These are phyloP conservation scores for Alternaria consortialis DNA, from an alignment of 2,329 filamentous ascomycete genomes.

Conservation along the genomic window DNA sequence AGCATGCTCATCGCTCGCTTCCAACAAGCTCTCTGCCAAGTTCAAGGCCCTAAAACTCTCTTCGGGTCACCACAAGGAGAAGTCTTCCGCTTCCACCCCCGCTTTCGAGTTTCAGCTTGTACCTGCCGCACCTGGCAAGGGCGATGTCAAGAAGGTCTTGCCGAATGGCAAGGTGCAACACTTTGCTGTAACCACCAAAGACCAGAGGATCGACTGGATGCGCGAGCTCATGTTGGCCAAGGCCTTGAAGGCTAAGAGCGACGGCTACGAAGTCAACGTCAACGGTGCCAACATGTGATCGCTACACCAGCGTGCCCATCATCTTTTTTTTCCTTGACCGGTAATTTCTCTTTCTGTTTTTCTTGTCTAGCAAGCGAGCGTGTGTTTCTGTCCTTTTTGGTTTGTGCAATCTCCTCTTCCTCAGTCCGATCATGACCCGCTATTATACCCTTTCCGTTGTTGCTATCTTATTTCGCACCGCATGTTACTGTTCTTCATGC, in stretches of 20 bases:
- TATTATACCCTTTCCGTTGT: conserved; percentile 43
- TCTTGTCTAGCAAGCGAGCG: conserved; percentile 29
- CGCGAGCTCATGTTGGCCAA: conserved; percentile 90
- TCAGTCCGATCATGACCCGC: conserved; percentile 31
- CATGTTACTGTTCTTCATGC: conserved; percentile 15
- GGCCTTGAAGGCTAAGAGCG: conserved; percentile 82
- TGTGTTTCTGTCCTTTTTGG: conserved; percentile 18
- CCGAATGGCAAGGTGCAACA: conserved; percentile 81
- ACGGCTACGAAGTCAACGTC: conserved; percentile 82
- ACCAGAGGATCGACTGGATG: conserved; percentile 98
- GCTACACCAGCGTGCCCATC: not conserved
- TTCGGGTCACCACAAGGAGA: conserved; percentile 61
- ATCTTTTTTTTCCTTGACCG: not conserved
- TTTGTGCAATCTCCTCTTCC: conserved; percentile 15
- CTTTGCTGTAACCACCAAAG: conserved; percentile 69
- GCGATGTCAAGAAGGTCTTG: conserved; percentile 49
- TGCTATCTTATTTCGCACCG: conserved; percentile 8
- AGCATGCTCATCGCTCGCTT: conserved; percentile 79
- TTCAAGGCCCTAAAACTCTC: conserved; percentile 78
- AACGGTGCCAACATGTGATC: conserved; percentile 64
- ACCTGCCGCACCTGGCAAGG: conserved; percentile 66
- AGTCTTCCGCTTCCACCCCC: conserved; percentile 63
- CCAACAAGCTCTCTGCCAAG: conserved; percentile 84
- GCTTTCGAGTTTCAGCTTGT: conserved; percentile 89
- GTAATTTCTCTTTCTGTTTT: conserved; percentile 5